Evolutionary conservation across 2,329 filamentous ascomycete species (phyloP).

Genomic region (Alternaria sp.): DNA sequence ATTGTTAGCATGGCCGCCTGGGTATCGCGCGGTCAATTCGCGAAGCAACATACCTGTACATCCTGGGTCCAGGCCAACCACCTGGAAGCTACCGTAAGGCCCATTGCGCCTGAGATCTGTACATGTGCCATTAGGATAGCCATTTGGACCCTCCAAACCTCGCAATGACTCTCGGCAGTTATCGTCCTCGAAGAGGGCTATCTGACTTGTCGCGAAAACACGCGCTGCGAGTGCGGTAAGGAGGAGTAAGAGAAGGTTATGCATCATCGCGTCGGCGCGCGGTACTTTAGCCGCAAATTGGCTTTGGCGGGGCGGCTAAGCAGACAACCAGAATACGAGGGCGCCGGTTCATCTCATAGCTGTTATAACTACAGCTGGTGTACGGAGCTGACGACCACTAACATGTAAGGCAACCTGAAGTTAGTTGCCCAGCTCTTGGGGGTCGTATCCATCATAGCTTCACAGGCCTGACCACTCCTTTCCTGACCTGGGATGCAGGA

Average conservation of each 20-base stretch:
- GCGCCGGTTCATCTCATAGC: background rate
- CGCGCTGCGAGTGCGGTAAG: background rate
- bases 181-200: constrained; percentile 17
- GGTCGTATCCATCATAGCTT: background rate
- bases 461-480: background rate
- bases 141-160: constrained; percentile 19
- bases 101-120: constrained; percentile 20
- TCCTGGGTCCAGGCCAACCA: constrained; percentile 31
- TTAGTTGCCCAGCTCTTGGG: background rate
- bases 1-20: background rate
- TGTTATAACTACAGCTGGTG: constrained; percentile 1
- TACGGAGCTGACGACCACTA: background rate
- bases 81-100: constrained; percentile 27
- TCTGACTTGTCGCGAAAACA: constrained; percentile 3
- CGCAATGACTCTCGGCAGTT: constrained; percentile 15
- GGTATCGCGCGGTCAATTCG: too few species aligned
- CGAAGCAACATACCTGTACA: constrained; percentile 26
- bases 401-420: background rate
- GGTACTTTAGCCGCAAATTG: background rate
- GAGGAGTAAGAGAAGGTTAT: background rate
- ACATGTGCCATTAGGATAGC: constrained; percentile 24
- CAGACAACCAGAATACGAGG: background rate
- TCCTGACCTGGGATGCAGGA: background rate
- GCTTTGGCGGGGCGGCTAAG: background rate
- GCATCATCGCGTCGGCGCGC: background rate